A percentile compares a stretch with the other conserved stretches of the same genome.
These are phyloP conservation scores for Blastocystis sp. DNA, from an alignment of 352 stramenopile genomes.

Conservation along the genomic window DNA sequence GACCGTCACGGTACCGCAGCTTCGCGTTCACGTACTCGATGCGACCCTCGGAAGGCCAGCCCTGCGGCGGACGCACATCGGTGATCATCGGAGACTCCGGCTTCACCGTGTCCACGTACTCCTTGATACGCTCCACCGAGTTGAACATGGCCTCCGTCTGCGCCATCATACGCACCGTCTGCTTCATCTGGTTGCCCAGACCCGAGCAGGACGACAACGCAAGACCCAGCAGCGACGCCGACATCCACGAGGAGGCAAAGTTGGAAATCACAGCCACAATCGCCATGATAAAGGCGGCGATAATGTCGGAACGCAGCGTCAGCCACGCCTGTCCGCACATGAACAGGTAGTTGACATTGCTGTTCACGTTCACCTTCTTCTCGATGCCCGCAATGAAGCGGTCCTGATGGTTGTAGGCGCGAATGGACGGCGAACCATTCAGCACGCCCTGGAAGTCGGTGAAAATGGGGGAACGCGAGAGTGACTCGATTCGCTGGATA, in stretches of 20 bases:
- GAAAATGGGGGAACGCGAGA: slow-evolving; percentile 68
- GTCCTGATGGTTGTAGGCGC: background rate
- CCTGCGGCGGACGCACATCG: slow-evolving; percentile 57
- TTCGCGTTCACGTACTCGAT: slow-evolving; percentile 70
- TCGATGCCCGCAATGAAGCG: slow-evolving; percentile 67
- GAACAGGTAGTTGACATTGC: slow-evolving; percentile 63
- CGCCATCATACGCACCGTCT: background rate
- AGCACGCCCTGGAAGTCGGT: slow-evolving; percentile 69
- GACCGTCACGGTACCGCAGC: slow-evolving; percentile 63
- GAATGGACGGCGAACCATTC: slow-evolving; percentile 63
- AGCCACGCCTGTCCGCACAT: slow-evolving; percentile 68
- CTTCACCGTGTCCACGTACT: slow-evolving; percentile 64
- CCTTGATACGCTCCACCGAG: slow-evolving; percentile 76
- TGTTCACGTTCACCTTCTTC: slow-evolving; percentile 65
- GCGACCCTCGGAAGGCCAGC: slow-evolving; percentile 69
- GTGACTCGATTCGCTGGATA: slow-evolving; percentile 66
- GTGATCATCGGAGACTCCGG: slow-evolving; percentile 59
- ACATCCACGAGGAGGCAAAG: slow-evolving; percentile 63
- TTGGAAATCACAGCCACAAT: slow-evolving; percentile 63
- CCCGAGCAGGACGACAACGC: background rate
- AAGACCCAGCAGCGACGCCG: slow-evolving; percentile 64
- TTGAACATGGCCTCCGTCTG: slow-evolving; percentile 56
- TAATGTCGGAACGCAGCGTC: slow-evolving; percentile 66
- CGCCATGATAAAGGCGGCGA: slow-evolving; percentile 63
- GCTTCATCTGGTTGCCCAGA: background rate